These are phyloP conservation scores for Phalaenopsis aphrodite DNA, from an alignment of 106 monocot genomes.

Conservation along the genomic window DNA sequence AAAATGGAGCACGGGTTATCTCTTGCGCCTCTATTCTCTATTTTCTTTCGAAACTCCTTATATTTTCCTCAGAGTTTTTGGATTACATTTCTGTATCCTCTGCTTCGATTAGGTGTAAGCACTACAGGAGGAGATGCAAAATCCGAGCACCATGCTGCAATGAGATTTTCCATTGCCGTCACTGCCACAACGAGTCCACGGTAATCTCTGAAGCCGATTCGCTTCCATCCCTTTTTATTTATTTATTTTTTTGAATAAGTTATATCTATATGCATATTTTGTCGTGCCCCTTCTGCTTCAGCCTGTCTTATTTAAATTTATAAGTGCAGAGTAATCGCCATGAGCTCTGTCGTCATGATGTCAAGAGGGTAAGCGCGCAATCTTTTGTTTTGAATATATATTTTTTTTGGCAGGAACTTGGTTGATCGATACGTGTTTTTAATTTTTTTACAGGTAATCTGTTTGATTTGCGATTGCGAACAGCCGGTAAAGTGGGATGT, in stretches of 20 bases:
- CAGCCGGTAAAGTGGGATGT: constrained; percentile 36
- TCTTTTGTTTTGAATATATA: neutral
- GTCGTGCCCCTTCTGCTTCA: neutral
- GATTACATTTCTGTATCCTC: neutral
- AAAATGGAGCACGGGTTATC: constrained; percentile 43
- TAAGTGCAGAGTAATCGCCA: constrained; percentile 36
- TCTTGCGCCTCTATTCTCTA: neutral
- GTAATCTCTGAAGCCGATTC: constrained; percentile 9
- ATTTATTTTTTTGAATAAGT: too few relatives aligned
- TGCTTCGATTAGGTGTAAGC: constrained; percentile 34
- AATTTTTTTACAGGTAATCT: constrained; percentile 54
- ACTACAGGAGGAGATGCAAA: constrained; percentile 59
- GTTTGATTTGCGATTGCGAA: constrained; percentile 70
- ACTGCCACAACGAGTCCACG: constrained; percentile 67
- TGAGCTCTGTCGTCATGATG: constrained; percentile 42
- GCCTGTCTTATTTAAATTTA: neutral
- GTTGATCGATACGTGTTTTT: neutral
- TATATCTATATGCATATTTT: too few relatives aligned
- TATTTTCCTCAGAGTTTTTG: constrained; percentile 2
- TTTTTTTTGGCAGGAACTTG: neutral
- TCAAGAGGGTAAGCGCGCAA: constrained; percentile 23
- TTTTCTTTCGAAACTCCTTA: neutral
- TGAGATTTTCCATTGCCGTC: constrained; percentile 54
- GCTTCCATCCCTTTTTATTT: too few relatives aligned
- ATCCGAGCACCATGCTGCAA: constrained; percentile 68